Evolutionary conservation across 805 yeast genomes (phyloP), one percentile per base, ranked within the genome.

Genomic region (Nakazawaea pomicola): DNA sequence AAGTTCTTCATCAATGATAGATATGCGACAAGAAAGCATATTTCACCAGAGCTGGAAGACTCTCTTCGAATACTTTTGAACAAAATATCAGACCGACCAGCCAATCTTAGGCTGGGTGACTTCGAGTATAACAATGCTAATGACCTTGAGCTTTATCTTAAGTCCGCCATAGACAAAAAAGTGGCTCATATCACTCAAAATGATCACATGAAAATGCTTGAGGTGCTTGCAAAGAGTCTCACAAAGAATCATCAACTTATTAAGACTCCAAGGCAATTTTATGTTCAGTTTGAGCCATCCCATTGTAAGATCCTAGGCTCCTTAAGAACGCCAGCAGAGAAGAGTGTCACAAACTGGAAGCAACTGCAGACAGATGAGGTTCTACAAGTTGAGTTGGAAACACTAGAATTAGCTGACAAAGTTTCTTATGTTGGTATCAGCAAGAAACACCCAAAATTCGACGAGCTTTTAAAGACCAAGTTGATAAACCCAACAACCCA

Each of bases 1-100:
- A 39, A 39, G 23, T 39, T 39, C 19, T 24, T 33, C 28, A 24
- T 33, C 12, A 39, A 39, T 29, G 34, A 39, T 8, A 33, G 43
- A 12, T 20, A 39, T 33, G 33, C 38, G 7, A 12, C 6, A 10
- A 33, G 14, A 15, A 27, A 7, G 11, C 11, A 33, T 14, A 14
- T 25, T 9, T 29, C 38, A 6, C 11, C 12, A 6, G 25, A 25
- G 19, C 33, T 28, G n/a, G 43, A 31, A 14, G 21, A 27, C 21
- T 36, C 41, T 12, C 33, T 37, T 4, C 28, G 38, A 25, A 24
- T 37, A 18, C 17, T 37, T 7, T 28, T 42, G 28, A 42, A 33
- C 17, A 33, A 42, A 18, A 29, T 42, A 2, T 37, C 41, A 11
- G 38, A 42, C 25, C 21, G 33, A 25, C 38, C 38, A 14, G 34